Evolutionary conservation across 306 rosid species (phyloP).

Genomic region (Aeschynomene evenia): DNA sequence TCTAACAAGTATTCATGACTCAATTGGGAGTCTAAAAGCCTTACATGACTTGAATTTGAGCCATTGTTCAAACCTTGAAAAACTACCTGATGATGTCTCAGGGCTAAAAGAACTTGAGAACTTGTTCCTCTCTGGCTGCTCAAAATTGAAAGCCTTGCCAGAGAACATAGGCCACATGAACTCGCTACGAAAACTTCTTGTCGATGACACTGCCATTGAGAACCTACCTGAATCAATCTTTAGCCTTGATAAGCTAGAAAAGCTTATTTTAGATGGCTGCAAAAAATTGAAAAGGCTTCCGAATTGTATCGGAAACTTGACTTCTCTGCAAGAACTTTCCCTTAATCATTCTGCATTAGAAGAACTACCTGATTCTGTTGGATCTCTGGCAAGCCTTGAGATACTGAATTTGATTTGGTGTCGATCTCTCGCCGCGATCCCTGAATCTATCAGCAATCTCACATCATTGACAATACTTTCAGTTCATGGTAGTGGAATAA

Average conservation of each 20-base stretch:
- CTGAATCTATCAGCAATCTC: slow-evolving; percentile 50
- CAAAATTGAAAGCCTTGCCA: slow-evolving; percentile 48
- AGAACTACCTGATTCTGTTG: slow-evolving; percentile 52
- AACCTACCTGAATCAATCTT: slow-evolving; percentile 54
- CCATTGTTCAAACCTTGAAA: slow-evolving; percentile 37
- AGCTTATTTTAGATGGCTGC: slow-evolving; percentile 45
- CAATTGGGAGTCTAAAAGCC: slow-evolving; percentile 43
- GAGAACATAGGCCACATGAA: slow-evolving; percentile 41
- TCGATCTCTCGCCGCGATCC: slow-evolving; percentile 47
- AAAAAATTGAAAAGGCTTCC: slow-evolving; percentile 42
- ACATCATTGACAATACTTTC: slow-evolving; percentile 32
- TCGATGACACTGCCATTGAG: slow-evolving; percentile 41
- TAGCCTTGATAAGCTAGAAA: slow-evolving; percentile 46
- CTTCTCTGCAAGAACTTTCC: slow-evolving; percentile 50
- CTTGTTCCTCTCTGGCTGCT: slow-evolving; percentile 51
- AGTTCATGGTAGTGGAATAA: slow-evolving; percentile 27
- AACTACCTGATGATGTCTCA: slow-evolving; percentile 54
- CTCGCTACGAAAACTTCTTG: slow-evolving; percentile 48
- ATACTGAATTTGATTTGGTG: slow-evolving; percentile 47
- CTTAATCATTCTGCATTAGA: slow-evolving; percentile 42
- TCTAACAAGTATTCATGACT: slow-evolving; percentile 47
- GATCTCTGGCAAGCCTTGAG: slow-evolving; percentile 56
- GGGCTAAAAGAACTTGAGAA: slow-evolving; percentile 52
- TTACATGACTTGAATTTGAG: slow-evolving; percentile 50
- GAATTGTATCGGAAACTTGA: slow-evolving; percentile 42